Conservation (phyloP, 2,329 filamentous ascomycete genomes). For the Metarhizium robertsii region DNA sequence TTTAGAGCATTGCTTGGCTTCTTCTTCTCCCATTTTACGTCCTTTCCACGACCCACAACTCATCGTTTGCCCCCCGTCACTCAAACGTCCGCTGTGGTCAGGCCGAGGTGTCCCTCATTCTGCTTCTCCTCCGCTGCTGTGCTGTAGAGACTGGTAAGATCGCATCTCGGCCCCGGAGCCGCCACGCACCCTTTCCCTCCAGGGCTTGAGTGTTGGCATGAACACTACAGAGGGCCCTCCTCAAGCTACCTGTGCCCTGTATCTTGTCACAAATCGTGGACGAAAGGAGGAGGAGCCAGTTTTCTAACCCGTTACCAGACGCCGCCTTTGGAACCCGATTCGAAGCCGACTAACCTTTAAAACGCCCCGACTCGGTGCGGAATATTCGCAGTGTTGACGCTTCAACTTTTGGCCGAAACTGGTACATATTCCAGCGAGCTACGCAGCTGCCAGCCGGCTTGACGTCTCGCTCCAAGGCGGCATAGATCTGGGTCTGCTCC, state of each 20-base stretch:
- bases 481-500: constrained; percentile 11
- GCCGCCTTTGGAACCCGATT: constrained; percentile 16
- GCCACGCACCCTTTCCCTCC: not conserved
- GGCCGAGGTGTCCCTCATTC: constrained; percentile 3
- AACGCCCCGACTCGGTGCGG: not conserved
- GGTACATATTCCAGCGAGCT: not conserved
- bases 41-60: not conserved
- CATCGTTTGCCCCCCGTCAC: not conserved
- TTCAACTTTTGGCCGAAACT: not conserved
- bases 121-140: not conserved
- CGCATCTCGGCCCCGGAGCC: not conserved
- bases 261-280: not conserved
- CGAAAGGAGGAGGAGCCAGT: constrained; percentile 8
- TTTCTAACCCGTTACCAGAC: constrained; percentile 13
- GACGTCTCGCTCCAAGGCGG: constrained; percentile 3
- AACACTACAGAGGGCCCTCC: not conserved
- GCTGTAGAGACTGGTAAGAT: constrained; percentile 2
- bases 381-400: not conserved
- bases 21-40: not conserved
- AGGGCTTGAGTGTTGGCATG: not conserved
- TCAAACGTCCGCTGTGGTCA: not conserved
- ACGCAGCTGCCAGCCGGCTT: constrained; percentile 1
- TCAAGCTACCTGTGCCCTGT: not conserved
- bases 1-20: not conserved
- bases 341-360: constrained; percentile 7